These are phyloP conservation scores for Russula abietina DNA, from an alignment of 768 basidiomycete species.

Conservation along the genomic window DNA sequence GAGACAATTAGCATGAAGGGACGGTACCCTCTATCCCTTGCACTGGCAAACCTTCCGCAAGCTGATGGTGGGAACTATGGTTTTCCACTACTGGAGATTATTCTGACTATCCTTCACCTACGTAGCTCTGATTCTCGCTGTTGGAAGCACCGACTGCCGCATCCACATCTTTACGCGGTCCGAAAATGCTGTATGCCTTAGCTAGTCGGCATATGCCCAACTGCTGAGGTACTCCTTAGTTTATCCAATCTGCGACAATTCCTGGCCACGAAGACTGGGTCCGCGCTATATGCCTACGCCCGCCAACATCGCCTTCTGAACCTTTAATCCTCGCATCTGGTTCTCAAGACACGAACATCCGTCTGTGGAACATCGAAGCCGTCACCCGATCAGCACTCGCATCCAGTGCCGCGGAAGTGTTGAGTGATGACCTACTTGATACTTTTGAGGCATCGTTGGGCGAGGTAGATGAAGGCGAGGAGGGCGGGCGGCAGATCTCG, in stretches of 20 bases:
- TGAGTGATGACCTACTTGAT: slow-evolving; percentile 75
- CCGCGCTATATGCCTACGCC: slow-evolving; percentile 65
- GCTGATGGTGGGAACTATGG: slow-evolving; percentile 49
- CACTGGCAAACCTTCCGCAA: slow-evolving; percentile 56
- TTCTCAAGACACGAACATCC: slow-evolving; percentile 90
- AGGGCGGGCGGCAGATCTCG: slow-evolving; percentile 81
- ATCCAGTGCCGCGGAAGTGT: slow-evolving; percentile 24
- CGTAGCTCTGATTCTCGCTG: slow-evolving; percentile 63
- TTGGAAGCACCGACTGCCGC: slow-evolving; percentile 74
- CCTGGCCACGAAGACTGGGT: slow-evolving; percentile 97
- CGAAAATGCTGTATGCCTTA: slow-evolving; percentile 43
- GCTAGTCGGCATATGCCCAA: slow-evolving; percentile 10
- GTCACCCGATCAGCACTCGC: slow-evolving; percentile 32
- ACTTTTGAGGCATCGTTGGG: slow-evolving; percentile 80
- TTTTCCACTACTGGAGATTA: not conserved
- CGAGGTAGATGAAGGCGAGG: slow-evolving; percentile 63
- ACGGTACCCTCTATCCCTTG: slow-evolving; percentile 70
- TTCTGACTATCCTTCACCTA: not conserved
- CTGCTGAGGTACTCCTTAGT: slow-evolving; percentile 35
- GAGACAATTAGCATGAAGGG: slow-evolving; percentile 63
- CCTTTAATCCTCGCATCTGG: slow-evolving; percentile 81
- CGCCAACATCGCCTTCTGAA: slow-evolving; percentile 32
- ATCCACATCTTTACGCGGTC: slow-evolving; percentile 75
- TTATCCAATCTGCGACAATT: slow-evolving; percentile 52
- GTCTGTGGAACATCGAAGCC: slow-evolving; percentile 81